Percentiles rank a stretch among this genome's conserved stretches.
Conservation (phyloP, 192 early-diverging fungal species). For the Helicostylum pulchrum region DNA sequence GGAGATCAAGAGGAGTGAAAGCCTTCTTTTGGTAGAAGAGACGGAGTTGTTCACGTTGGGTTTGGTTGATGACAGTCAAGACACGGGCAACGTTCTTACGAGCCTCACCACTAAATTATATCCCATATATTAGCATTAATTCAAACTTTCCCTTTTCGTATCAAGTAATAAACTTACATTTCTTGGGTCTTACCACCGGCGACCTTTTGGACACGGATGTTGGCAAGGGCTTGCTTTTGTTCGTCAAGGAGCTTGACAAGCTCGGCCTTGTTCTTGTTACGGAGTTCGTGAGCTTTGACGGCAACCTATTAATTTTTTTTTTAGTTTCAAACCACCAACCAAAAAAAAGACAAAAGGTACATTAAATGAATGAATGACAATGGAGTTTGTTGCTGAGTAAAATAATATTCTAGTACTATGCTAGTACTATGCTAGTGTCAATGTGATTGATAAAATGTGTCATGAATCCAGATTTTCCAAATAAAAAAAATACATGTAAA, state of each 20-base stretch:
- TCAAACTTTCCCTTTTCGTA: background rate
- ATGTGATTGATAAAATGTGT: too few species aligned
- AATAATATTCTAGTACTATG: too few species aligned
- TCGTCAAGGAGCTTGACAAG: constrained; percentile 89
- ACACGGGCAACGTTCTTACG: constrained; percentile 95
- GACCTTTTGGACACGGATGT: constrained; percentile 93
- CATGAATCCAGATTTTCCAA: too few species aligned
- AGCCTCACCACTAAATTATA: constrained; percentile 53
- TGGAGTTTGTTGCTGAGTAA: too few species aligned
- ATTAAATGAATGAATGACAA: too few species aligned
- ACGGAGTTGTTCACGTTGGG: constrained; percentile 85
- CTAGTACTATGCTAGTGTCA: too few species aligned
- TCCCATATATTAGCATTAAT: background rate
- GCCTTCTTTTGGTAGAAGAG: constrained; percentile 93
- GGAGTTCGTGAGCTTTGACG: constrained; percentile 92
- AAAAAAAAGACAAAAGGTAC: too few species aligned
- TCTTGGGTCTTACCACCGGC: constrained; percentile 82
- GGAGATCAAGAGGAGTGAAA: constrained; percentile 93
- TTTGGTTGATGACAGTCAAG: constrained; percentile 94
- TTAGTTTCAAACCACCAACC: too few species aligned
- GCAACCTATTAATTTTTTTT: constrained; percentile 55
- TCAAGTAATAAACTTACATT: constrained; percentile 56
- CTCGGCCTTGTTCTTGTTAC: constrained; percentile 91
- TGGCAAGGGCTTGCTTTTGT: constrained; percentile 91
- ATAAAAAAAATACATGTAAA: too few species aligned